Conservation (phyloP, 345 rosid species). For the Euphorbia peplus region DNA sequence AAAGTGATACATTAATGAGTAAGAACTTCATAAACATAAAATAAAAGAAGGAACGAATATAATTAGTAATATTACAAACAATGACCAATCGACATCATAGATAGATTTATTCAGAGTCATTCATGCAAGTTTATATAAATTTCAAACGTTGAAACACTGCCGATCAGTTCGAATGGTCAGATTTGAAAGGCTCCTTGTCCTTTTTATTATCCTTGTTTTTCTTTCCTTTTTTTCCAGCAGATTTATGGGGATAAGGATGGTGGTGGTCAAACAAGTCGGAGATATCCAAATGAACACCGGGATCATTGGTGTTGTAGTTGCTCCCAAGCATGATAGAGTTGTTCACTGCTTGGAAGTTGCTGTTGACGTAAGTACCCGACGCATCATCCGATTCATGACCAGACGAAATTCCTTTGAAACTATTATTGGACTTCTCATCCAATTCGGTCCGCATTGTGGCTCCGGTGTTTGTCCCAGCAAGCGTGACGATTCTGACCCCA, state of each 20-base stretch:
- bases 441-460: constrained; percentile 68
- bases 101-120: neutral
- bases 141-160: no score
- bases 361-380: constrained; percentile 64
- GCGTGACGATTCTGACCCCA: constrained; percentile 56
- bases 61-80: no score
- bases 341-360: constrained; percentile 87
- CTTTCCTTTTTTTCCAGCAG: constrained; percentile 15
- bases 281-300: constrained; percentile 83
- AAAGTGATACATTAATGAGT: no score
- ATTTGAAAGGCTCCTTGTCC: constrained; percentile 11
- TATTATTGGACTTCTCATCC: constrained; percentile 36
- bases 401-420: neutral
- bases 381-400: constrained; percentile 33
- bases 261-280: constrained; percentile 16
- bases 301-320: constrained; percentile 67
- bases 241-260: neutral
- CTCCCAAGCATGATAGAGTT: constrained; percentile 81
- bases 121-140: no score
- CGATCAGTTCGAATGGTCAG: constrained; percentile 9
- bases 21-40: no score
- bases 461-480: constrained; percentile 73
- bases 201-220: constrained; percentile 1
- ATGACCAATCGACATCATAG: no score
- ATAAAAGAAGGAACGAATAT: no score